Evolutionary conservation across 495 filamentous ascomycete species (phyloP), one percentile per base, ranked within the genome.

Genomic region (Aspergillus affinis): DNA sequence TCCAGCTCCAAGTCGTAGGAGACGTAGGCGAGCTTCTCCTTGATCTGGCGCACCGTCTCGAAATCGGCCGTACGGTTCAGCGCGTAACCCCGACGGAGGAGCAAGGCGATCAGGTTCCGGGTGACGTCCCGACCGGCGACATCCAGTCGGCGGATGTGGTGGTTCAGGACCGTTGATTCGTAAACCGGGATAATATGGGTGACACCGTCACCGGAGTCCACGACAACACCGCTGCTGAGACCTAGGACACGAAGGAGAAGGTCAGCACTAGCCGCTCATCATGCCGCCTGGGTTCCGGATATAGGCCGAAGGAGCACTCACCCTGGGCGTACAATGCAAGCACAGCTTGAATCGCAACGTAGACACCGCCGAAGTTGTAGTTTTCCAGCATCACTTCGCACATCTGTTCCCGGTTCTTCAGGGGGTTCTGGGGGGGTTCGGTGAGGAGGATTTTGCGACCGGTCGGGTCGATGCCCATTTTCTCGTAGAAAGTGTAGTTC

Each of bases 1-100:
- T 99, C 94, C 48, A 98, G 82, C 77, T 94, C 91, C 55, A 99
- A 83, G 74, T 99, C 95, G 80, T 98, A 99, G 4, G 92, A 97
- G 59, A 99, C 93, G 76, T 99, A 99, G 81, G 93, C 97, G 36
- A 99, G 88, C 85, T 97, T 98, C 81, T 99, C 94, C 79, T 99
- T 99, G 77, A 99, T 97, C 74, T 97, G 93, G 48, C 94, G 91
- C 46, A 98, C 94, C 27, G 94, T 99, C 78, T 99, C 94, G 73
- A 99, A 99, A 72, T 99, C 94, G 69, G 94, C 94, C 9, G 94
- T 99, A 67, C 94, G 85, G 85, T 99, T 99, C 52, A 99, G 83
- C 20, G 94, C 94, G 75, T 99, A 99, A 12, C 94, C 94, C 59
- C 95, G 86, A 64, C 94, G 91, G 57, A 97, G 87, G 26, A 99